These are phyloP conservation scores for Penicillium sp. DNA, from an alignment of 2,329 filamentous ascomycete species.

Conservation along the genomic window DNA sequence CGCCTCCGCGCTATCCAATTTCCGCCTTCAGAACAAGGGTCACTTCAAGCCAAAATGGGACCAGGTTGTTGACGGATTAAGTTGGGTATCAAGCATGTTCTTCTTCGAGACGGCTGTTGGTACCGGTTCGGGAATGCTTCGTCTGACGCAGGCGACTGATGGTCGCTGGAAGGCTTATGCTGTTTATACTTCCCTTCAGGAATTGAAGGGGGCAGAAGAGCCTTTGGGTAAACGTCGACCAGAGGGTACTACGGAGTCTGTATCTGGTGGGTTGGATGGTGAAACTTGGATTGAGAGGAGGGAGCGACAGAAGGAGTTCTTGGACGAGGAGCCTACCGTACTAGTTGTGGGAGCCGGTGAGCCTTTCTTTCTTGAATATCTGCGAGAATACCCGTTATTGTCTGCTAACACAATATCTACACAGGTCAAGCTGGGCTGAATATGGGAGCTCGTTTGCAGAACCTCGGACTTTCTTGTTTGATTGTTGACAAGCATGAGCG, in stretches of 20 bases:
- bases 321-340: slow-evolving; percentile 43
- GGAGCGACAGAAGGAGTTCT: slow-evolving; percentile 36
- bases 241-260: slow-evolving; percentile 38
- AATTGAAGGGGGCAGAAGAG: slow-evolving; percentile 40
- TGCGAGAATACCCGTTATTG: background rate
- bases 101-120: slow-evolving; percentile 44
- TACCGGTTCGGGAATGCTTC: slow-evolving; percentile 41
- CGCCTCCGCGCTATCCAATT: slow-evolving; percentile 30
- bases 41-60: slow-evolving; percentile 35
- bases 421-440: slow-evolving; percentile 50
- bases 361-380: background rate
- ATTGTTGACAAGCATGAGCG: slow-evolving; percentile 52
- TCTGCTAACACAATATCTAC: background rate
- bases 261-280: slow-evolving; percentile 35
- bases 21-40: slow-evolving; percentile 39
- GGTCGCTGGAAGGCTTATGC: slow-evolving; percentile 45
- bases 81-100: slow-evolving; percentile 45
- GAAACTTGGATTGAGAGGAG: slow-evolving; percentile 45
- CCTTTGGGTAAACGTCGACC: slow-evolving; percentile 36
- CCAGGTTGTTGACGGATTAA: slow-evolving; percentile 33
- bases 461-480: slow-evolving; percentile 44
- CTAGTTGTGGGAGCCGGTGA: slow-evolving; percentile 48
- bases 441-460: slow-evolving; percentile 47
- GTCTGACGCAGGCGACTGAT: slow-evolving; percentile 34
- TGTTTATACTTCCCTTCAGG: slow-evolving; percentile 44